phyloP scores from a whole-genome alignment of 257 asterid genomes.

The Plantago major region DNA sequence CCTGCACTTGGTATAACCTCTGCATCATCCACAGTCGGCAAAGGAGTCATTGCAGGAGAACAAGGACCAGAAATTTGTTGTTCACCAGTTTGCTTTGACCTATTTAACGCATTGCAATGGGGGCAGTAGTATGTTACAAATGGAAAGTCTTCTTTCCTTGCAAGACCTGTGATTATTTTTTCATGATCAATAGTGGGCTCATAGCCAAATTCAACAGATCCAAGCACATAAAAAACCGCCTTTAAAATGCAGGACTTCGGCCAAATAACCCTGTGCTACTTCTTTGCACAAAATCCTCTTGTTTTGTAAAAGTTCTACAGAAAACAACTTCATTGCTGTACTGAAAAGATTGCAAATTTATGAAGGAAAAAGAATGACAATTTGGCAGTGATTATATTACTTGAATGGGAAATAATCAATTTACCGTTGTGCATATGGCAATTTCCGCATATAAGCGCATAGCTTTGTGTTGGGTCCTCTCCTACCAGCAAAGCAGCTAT shows the following conservation, averaged over 20 bases:
- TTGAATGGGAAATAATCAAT: background rate
- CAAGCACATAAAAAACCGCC: too few species aligned
- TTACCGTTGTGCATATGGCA: conserved; percentile 81
- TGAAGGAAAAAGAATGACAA: too few species aligned
- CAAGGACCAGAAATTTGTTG: conserved; percentile 30
- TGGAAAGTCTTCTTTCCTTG: conserved; percentile 81
- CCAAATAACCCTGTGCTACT: too few species aligned
- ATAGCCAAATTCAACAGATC: too few species aligned
- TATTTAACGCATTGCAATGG: conserved; percentile 74
- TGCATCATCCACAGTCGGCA: conserved; percentile 22
- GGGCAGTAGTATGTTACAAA: conserved; percentile 88
- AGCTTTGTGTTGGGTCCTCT: conserved; percentile 75
- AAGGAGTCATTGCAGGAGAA: conserved; percentile 33
- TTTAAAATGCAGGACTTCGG: too few species aligned
- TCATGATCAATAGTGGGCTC: too few species aligned
- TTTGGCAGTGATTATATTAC: too few species aligned
- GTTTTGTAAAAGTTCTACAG: too few species aligned
- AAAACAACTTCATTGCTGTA: too few species aligned
- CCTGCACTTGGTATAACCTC: conserved; percentile 23
- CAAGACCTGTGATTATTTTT: conserved; percentile 55
- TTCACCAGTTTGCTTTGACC: conserved; percentile 43
- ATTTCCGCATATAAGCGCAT: conserved; percentile 77
- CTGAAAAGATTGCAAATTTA: too few species aligned
- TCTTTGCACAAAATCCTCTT: too few species aligned
- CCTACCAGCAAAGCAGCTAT: conserved; percentile 85